A percentile compares a stretch with the other conserved stretches of the same genome.
Conservation (phyloP, 495 filamentous ascomycete species). For the Lasiosphaeria miniovina region DNA sequence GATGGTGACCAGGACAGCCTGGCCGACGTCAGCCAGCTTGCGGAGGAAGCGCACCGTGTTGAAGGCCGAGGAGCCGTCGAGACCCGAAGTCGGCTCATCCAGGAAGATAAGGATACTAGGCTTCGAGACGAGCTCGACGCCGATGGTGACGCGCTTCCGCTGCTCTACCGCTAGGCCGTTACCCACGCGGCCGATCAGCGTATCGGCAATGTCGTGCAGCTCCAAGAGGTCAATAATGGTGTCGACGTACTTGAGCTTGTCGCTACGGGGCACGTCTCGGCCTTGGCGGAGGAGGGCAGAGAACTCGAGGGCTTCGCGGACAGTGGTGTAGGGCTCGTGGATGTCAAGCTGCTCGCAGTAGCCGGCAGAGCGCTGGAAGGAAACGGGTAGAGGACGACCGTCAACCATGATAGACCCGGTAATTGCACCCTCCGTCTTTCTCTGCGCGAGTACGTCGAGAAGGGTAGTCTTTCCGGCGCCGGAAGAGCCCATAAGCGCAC, state of each 20-base stretch:
- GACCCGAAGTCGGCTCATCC: slow-evolving; percentile 78
- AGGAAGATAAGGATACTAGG: slow-evolving; percentile 72
- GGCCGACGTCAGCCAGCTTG: slow-evolving; percentile 73
- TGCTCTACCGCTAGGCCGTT: slow-evolving; percentile 51
- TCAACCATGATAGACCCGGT: slow-evolving; percentile 73
- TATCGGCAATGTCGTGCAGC: slow-evolving; percentile 76
- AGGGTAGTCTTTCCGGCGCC: slow-evolving; percentile 76
- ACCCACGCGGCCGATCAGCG: slow-evolving; percentile 74
- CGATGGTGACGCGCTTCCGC: slow-evolving; percentile 73
- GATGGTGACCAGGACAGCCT: slow-evolving; percentile 71
- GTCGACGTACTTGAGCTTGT: slow-evolving; percentile 82
- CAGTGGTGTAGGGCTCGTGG: slow-evolving; percentile 74
- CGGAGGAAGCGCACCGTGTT: slow-evolving; percentile 79
- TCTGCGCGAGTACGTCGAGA: slow-evolving; percentile 66
- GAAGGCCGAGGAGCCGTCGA: slow-evolving; percentile 83
- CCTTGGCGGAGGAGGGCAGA: slow-evolving; percentile 77
- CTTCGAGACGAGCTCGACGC: slow-evolving; percentile 89
- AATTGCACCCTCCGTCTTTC: slow-evolving; percentile 69
- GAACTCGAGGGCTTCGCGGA: slow-evolving; percentile 76
- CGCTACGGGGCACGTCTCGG: slow-evolving; percentile 54
- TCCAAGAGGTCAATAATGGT: slow-evolving; percentile 82
- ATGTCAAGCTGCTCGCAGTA: slow-evolving; percentile 87
- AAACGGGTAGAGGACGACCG: slow-evolving; percentile 61
- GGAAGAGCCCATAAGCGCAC: slow-evolving; percentile 77
- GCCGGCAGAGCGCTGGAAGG: slow-evolving; percentile 82